Percentiles rank a stretch among this genome's conserved stretches.
Evolutionary conservation across 2,329 filamentous ascomycete genomes (phyloP).

Genomic region (Oidium heveae): DNA sequence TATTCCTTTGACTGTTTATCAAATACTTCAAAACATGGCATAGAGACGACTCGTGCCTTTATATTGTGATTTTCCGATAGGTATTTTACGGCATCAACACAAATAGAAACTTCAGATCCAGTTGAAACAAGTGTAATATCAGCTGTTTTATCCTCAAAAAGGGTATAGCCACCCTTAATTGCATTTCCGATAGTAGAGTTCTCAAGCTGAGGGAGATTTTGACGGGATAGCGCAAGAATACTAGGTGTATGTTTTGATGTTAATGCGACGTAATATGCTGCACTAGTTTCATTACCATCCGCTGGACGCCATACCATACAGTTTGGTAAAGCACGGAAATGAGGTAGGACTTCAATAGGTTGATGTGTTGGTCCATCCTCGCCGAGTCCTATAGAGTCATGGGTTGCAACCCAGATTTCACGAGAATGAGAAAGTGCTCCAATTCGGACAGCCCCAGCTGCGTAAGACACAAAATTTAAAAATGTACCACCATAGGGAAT

Average conservation of each 20-base stretch:
- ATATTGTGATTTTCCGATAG: slow-evolving; percentile 73
- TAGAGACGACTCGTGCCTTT: slow-evolving; percentile 74
- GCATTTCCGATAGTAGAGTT: slow-evolving; percentile 72
- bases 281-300: slow-evolving; percentile 94
- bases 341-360: slow-evolving; percentile 91
- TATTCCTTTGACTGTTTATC: slow-evolving; percentile 88
- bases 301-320: slow-evolving; percentile 98
- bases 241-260: slow-evolving; percentile 75
- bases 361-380: slow-evolving; percentile 98
- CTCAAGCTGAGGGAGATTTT: slow-evolving; percentile 96
- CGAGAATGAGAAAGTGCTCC: slow-evolving; percentile 79
- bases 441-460: slow-evolving; percentile 80
- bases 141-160: slow-evolving; percentile 61
- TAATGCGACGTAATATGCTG: slow-evolving; percentile 87
- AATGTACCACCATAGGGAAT: slow-evolving; percentile 91
- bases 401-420: slow-evolving; percentile 84
- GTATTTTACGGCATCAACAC: slow-evolving; percentile 75
- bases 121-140: slow-evolving; percentile 79
- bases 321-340: slow-evolving; percentile 98
- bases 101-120: slow-evolving; percentile 86
- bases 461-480: slow-evolving; percentile 98
- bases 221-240: slow-evolving; percentile 83
- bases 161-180: slow-evolving; percentile 86
- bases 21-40: slow-evolving; percentile 95
- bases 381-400: slow-evolving; percentile 97